Evolutionary conservation across 1,284 basidiomycete genomes (phyloP).

Genomic region (Stygiomarasmius scandens): DNA sequence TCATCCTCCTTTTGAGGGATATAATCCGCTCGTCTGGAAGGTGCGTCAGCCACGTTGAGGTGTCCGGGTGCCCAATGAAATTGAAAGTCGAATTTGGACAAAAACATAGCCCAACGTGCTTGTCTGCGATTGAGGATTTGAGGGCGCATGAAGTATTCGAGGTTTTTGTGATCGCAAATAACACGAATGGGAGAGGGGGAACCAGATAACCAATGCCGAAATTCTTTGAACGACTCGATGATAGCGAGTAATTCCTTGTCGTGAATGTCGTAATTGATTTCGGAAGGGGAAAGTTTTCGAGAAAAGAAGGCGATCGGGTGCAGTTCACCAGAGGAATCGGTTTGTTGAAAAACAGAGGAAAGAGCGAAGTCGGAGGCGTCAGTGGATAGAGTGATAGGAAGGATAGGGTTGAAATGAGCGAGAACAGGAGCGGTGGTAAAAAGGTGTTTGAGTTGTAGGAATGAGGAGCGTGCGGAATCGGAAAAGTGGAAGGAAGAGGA

Average conservation of each 20-base stretch:
- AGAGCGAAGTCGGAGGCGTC: constrained; percentile 21
- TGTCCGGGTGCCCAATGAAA: constrained; percentile 32
- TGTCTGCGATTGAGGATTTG: constrained; percentile 34
- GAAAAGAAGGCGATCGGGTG: constrained; percentile 37
- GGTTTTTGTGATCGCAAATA: constrained; percentile 34
- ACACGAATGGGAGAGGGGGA: constrained; percentile 23
- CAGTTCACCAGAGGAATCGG: constrained; percentile 18
- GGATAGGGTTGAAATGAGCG: constrained; percentile 14
- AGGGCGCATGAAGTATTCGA: constrained; percentile 31
- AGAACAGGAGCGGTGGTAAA: constrained; percentile 16
- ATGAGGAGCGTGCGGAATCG: not conserved
- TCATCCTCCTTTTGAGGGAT: constrained; percentile 38
- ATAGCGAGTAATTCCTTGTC: constrained; percentile 41
- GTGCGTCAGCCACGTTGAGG: constrained; percentile 33
- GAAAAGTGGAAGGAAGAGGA: constrained; percentile 7
- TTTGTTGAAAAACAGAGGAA: constrained; percentile 10
- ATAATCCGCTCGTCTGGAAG: constrained; percentile 33
- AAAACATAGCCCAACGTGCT: constrained; percentile 30
- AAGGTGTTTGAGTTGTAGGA: constrained; percentile 12
- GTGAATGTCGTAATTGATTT: constrained; percentile 28
- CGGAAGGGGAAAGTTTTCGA: constrained; percentile 28
- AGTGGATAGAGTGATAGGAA: constrained; percentile 37
- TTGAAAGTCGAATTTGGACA: constrained; percentile 25
- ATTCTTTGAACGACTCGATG: constrained; percentile 33
- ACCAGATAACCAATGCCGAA: constrained; percentile 33